Evolutionary conservation across 805 yeast genomes (phyloP).

Genomic region (Hanseniaspora meyeri): DNA sequence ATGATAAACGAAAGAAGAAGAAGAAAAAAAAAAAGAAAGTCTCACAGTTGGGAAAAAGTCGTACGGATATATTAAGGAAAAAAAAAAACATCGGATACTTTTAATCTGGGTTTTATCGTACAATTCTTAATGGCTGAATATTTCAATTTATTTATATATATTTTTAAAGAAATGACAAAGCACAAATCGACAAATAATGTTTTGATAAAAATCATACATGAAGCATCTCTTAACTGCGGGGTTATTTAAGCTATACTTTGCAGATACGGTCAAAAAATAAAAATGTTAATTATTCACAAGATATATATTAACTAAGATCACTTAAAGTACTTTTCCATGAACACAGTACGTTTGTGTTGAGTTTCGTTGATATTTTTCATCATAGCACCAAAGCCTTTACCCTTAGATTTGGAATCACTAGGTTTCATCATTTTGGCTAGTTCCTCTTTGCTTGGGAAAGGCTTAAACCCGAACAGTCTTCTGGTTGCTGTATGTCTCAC

Average conservation of each 20-base stretch:
- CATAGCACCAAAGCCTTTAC: conserved; percentile 30
- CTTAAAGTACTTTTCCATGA: not conserved
- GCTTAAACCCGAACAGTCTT: conserved; percentile 26
- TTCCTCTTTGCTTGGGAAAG: conserved; percentile 49
- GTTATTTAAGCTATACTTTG: no score
- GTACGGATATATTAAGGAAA: not conserved
- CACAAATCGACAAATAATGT: no score
- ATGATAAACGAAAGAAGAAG: not conserved
- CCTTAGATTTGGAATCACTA: conserved; percentile 19
- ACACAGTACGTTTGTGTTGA: conserved; percentile 26
- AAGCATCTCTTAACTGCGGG: no score
- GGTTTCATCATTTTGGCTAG: conserved; percentile 32
- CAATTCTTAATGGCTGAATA: no score
- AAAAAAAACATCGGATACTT: not conserved
- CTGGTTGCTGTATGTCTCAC: conserved; percentile 53
- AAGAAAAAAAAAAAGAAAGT: not conserved
- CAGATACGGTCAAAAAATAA: conserved; percentile 10
- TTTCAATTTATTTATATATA: no score
- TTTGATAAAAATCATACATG: no score
- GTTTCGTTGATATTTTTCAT: conserved; percentile 32
- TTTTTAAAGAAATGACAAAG: no score
- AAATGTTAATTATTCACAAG: not conserved
- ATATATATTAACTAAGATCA: conserved; percentile 4
- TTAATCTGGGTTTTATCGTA: no score
- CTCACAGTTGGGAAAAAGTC: not conserved